Percentiles rank a stretch among this genome's conserved stretches.
Evolutionary conservation across 345 rosid species (phyloP).

Genomic region (Camelina laxa): DNA sequence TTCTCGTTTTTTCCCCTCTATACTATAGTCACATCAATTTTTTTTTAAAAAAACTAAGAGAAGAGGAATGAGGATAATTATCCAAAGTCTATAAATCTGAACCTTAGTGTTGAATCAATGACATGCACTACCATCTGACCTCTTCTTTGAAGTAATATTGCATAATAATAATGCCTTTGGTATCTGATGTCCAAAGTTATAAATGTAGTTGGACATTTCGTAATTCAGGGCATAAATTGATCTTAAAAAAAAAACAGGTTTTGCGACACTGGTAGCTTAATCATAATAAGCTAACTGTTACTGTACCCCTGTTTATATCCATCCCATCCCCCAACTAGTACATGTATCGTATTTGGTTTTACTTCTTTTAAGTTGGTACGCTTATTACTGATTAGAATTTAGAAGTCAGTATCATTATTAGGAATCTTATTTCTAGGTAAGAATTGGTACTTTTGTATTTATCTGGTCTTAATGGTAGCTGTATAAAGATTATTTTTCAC

Average conservation of each 20-base stretch:
- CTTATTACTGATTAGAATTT: background rate
- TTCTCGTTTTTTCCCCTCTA: background rate
- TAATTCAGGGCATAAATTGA: constrained; percentile 63
- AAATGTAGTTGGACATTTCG: constrained; percentile 67
- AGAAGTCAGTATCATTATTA: background rate
- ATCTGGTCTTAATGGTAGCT: background rate
- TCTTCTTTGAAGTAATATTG: constrained; percentile 23
- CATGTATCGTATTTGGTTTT: no score
- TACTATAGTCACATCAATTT: background rate
- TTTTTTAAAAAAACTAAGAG: background rate
- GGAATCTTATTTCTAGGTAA: background rate
- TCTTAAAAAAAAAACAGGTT: constrained; percentile 45
- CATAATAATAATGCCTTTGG: constrained; percentile 60
- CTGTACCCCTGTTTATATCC: constrained; percentile 62
- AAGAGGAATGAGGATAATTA: constrained; percentile 67
- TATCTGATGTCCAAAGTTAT: constrained; percentile 71
- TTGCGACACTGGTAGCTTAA: constrained; percentile 79
- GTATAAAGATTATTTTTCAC: background rate
- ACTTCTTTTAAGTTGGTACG: background rate
- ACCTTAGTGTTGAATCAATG: constrained; percentile 55
- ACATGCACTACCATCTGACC: constrained; percentile 98
- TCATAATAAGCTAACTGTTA: constrained; percentile 63
- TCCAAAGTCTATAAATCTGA: constrained; percentile 59
- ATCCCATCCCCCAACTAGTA: background rate
- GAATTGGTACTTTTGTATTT: background rate